These are phyloP conservation scores for Ceratocystiopsis sp. DNA, from an alignment of 2,329 filamentous ascomycete genomes.

Conservation along the genomic window DNA sequence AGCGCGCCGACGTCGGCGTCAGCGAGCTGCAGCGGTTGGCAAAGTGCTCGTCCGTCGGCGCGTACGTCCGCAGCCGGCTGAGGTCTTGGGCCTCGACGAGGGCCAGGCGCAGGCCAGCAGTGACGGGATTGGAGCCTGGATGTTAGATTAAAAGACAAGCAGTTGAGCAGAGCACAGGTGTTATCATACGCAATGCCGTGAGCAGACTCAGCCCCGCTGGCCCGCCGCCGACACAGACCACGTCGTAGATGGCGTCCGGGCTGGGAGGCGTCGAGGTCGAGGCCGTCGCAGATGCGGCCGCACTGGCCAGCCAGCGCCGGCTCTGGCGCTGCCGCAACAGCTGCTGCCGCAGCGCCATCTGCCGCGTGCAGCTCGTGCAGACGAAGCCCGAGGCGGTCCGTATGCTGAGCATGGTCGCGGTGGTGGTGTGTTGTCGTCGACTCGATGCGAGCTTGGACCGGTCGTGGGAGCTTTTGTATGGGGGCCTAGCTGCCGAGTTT, in stretches of 20 bases:
- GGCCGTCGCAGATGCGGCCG: background rate
- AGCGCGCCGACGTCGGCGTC: conserved; percentile 73
- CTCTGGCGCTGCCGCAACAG: conserved; percentile 20
- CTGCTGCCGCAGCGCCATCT: conserved; percentile 16
- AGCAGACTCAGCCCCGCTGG: conserved; percentile 75
- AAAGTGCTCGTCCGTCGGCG: conserved; percentile 49
- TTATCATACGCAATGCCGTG: conserved; percentile 50
- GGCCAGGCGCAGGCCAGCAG: conserved; percentile 64
- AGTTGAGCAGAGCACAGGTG: background rate
- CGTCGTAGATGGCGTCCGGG: conserved; percentile 67
- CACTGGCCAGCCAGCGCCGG: conserved; percentile 11
- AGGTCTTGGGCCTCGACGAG: conserved; percentile 85
- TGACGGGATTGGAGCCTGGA: conserved; percentile 55
- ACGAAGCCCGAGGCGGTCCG: conserved; percentile 13
- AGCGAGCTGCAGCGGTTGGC: conserved; percentile 94
- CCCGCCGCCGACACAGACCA: conserved; percentile 80
- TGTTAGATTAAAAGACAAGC: background rate
- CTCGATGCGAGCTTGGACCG: no score
- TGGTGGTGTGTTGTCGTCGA: no score
- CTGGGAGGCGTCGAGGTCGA: conserved; percentile 16
- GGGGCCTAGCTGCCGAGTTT: no score
- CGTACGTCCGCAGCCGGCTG: conserved; percentile 47
- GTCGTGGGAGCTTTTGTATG: no score
- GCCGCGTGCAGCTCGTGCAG: conserved; percentile 29
- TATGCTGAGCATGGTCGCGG: conserved; percentile 4